These are phyloP conservation scores for Gnaphalium uliginosum DNA, from an alignment of 129 eudicot genomes.

Conservation along the genomic window DNA sequence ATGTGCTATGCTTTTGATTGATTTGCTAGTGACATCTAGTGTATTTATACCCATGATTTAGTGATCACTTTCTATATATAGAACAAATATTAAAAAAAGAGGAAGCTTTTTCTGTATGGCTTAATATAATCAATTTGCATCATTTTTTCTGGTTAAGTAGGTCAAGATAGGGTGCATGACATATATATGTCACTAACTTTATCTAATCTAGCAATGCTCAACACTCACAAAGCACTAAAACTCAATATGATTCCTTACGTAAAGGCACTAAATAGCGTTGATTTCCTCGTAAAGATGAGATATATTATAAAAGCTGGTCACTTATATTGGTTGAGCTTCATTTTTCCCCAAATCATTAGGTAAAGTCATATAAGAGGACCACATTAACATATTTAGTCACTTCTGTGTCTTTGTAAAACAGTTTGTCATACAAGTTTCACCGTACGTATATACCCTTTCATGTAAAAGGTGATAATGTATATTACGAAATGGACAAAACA, in stretches of 20 bases:
- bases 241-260: constrained; percentile 34
- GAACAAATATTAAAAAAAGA: constrained; percentile 13
- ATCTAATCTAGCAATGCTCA: constrained; percentile 36
- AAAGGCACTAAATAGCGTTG: constrained; percentile 33
- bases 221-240: constrained; percentile 44
- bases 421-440: not conserved
- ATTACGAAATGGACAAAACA: not conserved
- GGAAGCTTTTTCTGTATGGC: constrained; percentile 21
- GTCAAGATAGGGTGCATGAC: constrained; percentile 52
- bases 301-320: constrained; percentile 14
- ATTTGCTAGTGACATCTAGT: constrained; percentile 16
- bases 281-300: constrained; percentile 2
- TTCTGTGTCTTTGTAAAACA: not conserved
- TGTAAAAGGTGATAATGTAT: constrained; percentile 21
- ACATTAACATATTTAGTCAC: constrained; percentile 1
- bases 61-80: constrained; percentile 29
- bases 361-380: constrained; percentile 15
- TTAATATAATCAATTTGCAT: constrained; percentile 20
- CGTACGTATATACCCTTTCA: constrained; percentile 4
- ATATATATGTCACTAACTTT: constrained; percentile 35
- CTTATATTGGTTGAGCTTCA: constrained; percentile 24
- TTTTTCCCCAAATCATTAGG: constrained; percentile 19
- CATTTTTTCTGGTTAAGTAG: constrained; percentile 42
- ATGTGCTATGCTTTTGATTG: constrained; percentile 19
- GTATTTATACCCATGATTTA: constrained; percentile 34